A percentile compares a stretch with the other conserved stretches of the same genome.
Conservation (phyloP, 306 rosid species). For the Mimosa bimucronata region DNA sequence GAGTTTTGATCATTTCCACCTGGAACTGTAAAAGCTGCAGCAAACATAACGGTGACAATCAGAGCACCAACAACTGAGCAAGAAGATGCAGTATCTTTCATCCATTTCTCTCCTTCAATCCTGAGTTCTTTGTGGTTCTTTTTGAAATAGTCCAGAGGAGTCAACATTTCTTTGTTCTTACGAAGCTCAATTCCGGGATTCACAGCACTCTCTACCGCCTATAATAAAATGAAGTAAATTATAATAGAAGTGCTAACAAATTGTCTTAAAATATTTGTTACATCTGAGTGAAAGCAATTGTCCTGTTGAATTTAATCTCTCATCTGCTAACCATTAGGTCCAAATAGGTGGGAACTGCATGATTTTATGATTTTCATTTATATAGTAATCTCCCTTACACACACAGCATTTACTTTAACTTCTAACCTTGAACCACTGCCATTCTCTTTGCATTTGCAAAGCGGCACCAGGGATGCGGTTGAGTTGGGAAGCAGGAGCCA, state of each 20-base stretch:
- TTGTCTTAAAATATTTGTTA: neutral
- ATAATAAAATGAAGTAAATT: neutral
- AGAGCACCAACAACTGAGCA: neutral
- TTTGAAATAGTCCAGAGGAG: neutral
- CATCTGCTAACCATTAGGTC: no score
- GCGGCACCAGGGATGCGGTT: neutral
- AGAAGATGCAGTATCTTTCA: neutral
- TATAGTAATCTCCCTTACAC: neutral
- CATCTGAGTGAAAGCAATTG: no score
- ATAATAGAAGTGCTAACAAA: neutral
- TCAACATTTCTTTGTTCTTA: neutral
- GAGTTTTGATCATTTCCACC: neutral
- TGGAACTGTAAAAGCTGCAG: neutral
- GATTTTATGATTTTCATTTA: no score
- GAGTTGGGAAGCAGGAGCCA: neutral
- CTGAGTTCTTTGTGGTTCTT: neutral
- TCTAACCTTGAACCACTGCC: neutral
- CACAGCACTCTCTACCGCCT: neutral
- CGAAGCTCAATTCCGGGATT: neutral
- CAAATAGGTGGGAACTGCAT: no score
- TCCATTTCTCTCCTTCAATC: neutral
- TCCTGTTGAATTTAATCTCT: no score
- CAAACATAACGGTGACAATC: neutral
- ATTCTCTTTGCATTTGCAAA: neutral
- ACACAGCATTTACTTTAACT: neutral